phyloP scores from a whole-genome alignment of 148 eudicot genomes.

The Polygonum aviculare region DNA sequence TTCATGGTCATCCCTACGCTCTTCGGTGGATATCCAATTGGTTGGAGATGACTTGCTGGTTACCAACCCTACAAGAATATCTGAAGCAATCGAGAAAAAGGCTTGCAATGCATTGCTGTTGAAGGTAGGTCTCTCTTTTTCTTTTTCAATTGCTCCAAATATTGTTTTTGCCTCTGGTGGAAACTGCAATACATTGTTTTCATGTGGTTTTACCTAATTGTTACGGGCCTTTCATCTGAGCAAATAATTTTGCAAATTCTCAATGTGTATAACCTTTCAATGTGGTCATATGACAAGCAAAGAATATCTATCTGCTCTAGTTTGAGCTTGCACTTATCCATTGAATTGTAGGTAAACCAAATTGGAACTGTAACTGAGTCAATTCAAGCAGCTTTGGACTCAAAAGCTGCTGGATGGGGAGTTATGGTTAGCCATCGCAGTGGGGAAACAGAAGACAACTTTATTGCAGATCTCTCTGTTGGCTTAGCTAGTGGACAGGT shows the following conservation, averaged over 20 bases:
- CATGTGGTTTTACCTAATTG: neutral
- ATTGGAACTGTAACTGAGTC: slow-evolving; percentile 95
- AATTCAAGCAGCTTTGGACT: slow-evolving; percentile 95
- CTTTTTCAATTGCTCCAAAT: neutral
- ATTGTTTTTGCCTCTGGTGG: neutral
- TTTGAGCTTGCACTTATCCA: neutral
- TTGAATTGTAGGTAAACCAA: slow-evolving; percentile 77
- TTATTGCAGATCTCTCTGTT: slow-evolving; percentile 95
- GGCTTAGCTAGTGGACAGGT: slow-evolving; percentile 99
- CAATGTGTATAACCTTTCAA: neutral
- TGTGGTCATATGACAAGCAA: neutral
- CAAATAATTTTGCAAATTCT: neutral
- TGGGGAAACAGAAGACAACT: slow-evolving; percentile 98
- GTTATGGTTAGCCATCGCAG: slow-evolving; percentile 99
- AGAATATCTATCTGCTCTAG: neutral
- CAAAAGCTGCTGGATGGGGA: slow-evolving; percentile 99
- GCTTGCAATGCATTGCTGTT: slow-evolving; percentile 92
- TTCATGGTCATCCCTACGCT: slow-evolving; percentile 76
- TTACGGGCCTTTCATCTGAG: neutral
- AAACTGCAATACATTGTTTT: neutral
- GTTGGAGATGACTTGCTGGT: slow-evolving; percentile 98
- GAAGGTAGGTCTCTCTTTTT: slow-evolving; percentile 44
- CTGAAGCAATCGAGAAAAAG: slow-evolving; percentile 77
- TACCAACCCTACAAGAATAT: slow-evolving; percentile 86
- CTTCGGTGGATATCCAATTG: slow-evolving; percentile 81